Evolutionary conservation across 164 flowering plant genomes (phyloP), one percentile per base, ranked within the genome.

Genomic region (Magnolia sinica): DNA sequence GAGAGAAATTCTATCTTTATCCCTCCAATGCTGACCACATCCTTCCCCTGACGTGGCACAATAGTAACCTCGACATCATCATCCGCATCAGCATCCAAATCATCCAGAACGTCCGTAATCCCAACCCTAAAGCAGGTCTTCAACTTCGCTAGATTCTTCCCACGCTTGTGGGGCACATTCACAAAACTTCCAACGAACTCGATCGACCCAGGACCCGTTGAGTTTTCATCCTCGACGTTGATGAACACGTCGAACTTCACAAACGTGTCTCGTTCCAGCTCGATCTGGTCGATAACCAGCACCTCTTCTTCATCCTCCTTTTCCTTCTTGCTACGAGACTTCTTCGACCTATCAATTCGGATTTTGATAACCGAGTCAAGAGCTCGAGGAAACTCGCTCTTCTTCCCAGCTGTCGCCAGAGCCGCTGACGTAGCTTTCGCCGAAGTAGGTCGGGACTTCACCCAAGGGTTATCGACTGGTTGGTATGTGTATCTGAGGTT

Each of bases 61-160:
- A 71, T 5, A 1, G 74, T 71, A 18, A 77, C 79, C 27, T 49
- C 74, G 51, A 77, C 65, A 5, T 24, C 45, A 0, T 77, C 79
- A 29, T 77, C 94, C n/a, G 79, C 88, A 1, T 91, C 94, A 18
- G 84, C 86, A 0, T 76, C 89, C 77, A 90, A 67, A 27, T 89
- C 91, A 69, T 82, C 84, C 80, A 82, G 55, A 74, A 77, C 68
- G 0, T 80, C 79, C 10, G 84, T 68, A 6, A 82, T 77, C 37
- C 82, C 82, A 10, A 79, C 9, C 77, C 74, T 77, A 71, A 82
- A n/a, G 37, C 31, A 3, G 4, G 82, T 80, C 63, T 72, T 77
- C 20, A 79, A 8, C 76, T 72, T 79, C 72, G 6, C 72, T 64
- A 7, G 14, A 50, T 51, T 68, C 72, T 67, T 55, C 72, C 72